Evolutionary conservation across 2,329 filamentous ascomycete genomes (phyloP), one percentile per base, ranked within the genome.

Genomic region (Boeremia exigua): DNA sequence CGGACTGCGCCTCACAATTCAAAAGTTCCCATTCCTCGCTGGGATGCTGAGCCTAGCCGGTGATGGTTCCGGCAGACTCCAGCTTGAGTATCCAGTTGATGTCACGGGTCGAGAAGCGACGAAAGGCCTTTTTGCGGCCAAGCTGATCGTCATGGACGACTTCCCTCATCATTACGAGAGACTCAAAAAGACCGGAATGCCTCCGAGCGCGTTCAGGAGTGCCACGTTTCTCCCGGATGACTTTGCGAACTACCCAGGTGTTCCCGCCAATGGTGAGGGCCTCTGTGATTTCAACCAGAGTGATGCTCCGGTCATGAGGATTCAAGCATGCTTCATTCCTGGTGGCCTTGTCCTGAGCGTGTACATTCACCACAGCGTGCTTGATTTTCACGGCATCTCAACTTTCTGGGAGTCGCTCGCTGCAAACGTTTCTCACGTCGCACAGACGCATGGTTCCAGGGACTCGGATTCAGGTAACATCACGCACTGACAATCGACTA

Each of bases 331-430:
- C 59, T 75, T 75, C 56, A 70, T 75, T 19, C 68, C 70, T 2
- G 71, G 71, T 12, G 73, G 73, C 1, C 67, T 75, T 9, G 65
- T 73, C 2, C 46, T 75, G n/a, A 73, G 69, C 50, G 68, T 67
- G 30, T 74, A 74, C 52, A 61, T 66, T 44, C 70, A 73, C 23
- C 73, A 75, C 51, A 66, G 58, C 5, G 66, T 74, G 1, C 59
- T 68, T 23, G 73, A 75, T 48, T 72, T 68, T 28, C 66, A 67
- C 6, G 72, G 71, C 14, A 62, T 71, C 23, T 64, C 59, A 2
- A 58, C 58, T 6, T 72, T 74, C 43, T 72, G 67, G 67, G 58
- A 63, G 27, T 51, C 56, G 3, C 67, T 66, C 29, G 61, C 66
- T 23, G 47, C 64, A 15, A 66, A 70, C 23, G 66, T 74, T 6